phyloP scores from a whole-genome alignment of 208 protist genomes.

The Vickermania ingenoplastis region DNA sequence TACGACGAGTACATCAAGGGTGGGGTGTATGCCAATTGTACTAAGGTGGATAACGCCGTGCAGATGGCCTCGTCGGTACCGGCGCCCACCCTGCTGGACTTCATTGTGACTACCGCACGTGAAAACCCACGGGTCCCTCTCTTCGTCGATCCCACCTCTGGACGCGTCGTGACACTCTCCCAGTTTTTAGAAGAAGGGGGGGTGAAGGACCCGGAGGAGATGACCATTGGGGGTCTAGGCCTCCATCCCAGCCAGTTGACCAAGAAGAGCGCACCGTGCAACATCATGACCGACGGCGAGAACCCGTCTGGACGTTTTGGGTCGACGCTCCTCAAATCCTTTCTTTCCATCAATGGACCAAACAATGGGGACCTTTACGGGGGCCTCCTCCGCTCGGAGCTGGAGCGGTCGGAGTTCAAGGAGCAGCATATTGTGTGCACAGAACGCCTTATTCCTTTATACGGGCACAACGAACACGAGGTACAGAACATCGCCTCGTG shows the following conservation, averaged over 20 bases:
- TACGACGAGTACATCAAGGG: slow-evolving; percentile 33
- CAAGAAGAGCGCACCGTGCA: slow-evolving; percentile 79
- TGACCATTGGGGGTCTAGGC: slow-evolving; percentile 83
- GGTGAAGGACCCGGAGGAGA: slow-evolving; percentile 43
- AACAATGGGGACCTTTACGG: slow-evolving; percentile 73
- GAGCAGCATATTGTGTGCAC: slow-evolving; percentile 45
- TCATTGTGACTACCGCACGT: slow-evolving; percentile 46
- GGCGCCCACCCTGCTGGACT: slow-evolving; percentile 62
- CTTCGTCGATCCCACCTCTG: slow-evolving; percentile 23
- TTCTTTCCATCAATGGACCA: slow-evolving; percentile 61
- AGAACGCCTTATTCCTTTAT: slow-evolving; percentile 61
- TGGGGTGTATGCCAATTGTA: slow-evolving; percentile 55
- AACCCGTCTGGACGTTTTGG: slow-evolving; percentile 70
- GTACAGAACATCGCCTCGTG: slow-evolving; percentile 58
- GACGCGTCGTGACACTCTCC: slow-evolving; percentile 25
- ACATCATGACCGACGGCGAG: slow-evolving; percentile 55
- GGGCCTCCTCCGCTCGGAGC: slow-evolving; percentile 59
- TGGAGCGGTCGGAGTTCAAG: slow-evolving; percentile 72
- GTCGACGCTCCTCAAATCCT: slow-evolving; percentile 57
- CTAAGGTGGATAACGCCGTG: slow-evolving; percentile 67
- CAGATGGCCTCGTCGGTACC: slow-evolving; percentile 46
- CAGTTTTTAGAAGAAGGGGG: slow-evolving; percentile 52
- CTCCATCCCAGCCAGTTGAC: slow-evolving; percentile 74
- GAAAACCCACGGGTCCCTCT: slow-evolving; percentile 58
- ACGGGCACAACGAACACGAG: slow-evolving; percentile 67